Evolutionary conservation across 139 green algal genomes (phyloP).

Genomic region (Penium margaritaceum): DNA sequence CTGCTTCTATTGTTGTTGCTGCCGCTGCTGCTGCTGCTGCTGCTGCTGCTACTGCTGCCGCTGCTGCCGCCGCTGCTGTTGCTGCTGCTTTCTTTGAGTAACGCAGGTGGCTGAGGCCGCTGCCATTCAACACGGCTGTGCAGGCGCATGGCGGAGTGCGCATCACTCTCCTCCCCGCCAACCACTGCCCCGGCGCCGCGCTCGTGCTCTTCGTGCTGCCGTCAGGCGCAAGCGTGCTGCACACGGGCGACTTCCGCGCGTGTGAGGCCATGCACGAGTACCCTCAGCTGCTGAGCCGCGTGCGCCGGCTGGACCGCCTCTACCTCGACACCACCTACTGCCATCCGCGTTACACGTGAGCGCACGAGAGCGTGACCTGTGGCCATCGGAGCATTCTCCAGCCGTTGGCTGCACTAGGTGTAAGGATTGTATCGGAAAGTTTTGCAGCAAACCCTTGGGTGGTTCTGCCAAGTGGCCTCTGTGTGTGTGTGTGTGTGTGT

Average conservation of each 20-base stretch:
- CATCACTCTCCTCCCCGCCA: slow-evolving; percentile 46
- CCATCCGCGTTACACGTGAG: slow-evolving; percentile 43
- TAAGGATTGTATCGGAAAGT: too few relatives aligned
- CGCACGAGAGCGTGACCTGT: too few relatives aligned
- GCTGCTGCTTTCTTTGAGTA: too few relatives aligned
- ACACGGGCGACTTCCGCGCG: slow-evolving; percentile 46
- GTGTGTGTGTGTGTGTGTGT: too few relatives aligned
- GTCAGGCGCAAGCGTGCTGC: slow-evolving; percentile 11
- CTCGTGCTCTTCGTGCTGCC: slow-evolving; percentile 37
- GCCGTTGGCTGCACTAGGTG: too few relatives aligned
- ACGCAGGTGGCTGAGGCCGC: slow-evolving; percentile 15
- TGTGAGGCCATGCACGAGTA: slow-evolving; percentile 26
- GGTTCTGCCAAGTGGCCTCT: too few relatives aligned
- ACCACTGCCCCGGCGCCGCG: slow-evolving; percentile 48
- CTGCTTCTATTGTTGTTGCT: neutral
- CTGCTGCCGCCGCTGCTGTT: too few relatives aligned
- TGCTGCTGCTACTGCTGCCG: too few relatives aligned
- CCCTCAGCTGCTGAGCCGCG: slow-evolving; percentile 12
- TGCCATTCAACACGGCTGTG: slow-evolving; percentile 3
- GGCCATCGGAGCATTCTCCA: too few relatives aligned
- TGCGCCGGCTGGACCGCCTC: slow-evolving; percentile 11
- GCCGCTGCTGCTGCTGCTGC: too few relatives aligned
- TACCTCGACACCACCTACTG: slow-evolving; percentile 52
- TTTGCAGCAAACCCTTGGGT: too few relatives aligned
- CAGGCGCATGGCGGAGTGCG: slow-evolving; percentile 43